Percentiles rank a stretch among this genome's conserved stretches.
These are phyloP conservation scores for Oehlia diaphana DNA, from an alignment of 192 early-diverging fungal species.

Conservation along the genomic window DNA sequence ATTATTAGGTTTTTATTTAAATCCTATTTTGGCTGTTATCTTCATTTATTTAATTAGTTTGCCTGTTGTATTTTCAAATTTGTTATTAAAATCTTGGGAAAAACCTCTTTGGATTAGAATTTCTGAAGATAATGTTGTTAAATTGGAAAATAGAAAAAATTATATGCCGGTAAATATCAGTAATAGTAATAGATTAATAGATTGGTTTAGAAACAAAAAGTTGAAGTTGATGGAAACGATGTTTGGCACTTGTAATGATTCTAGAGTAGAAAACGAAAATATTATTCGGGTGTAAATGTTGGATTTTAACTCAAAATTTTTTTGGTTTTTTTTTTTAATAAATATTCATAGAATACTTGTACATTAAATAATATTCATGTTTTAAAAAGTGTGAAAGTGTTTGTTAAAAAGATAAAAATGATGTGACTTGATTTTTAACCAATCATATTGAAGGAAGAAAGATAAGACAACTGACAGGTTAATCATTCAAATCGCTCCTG, in stretches of 20 bases:
- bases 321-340: too few relatives aligned
- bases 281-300: neutral
- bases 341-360: too few relatives aligned
- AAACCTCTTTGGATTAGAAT: constrained; percentile 39
- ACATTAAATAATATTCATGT: too few relatives aligned
- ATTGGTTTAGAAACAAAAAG: neutral
- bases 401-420: too few relatives aligned
- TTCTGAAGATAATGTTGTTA: neutral
- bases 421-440: too few relatives aligned
- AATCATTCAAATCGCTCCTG: too few relatives aligned
- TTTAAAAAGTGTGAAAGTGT: too few relatives aligned
- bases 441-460: too few relatives aligned
- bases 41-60: constrained; percentile 92
- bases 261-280: neutral
- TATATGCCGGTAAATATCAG: too few relatives aligned
- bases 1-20: constrained; percentile 77
- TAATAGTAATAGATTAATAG: neutral
- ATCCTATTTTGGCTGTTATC: constrained; percentile 88
- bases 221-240: neutral
- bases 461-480: too few relatives aligned
- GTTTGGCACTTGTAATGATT: neutral
- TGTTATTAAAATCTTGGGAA: constrained; percentile 76
- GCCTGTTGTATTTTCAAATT: constrained; percentile 82
- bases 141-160: neutral
- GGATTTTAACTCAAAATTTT: too few relatives aligned